Evolutionary conservation across 2,329 filamentous ascomycete species (phyloP).

Genomic region (Anthostomella pinea): DNA sequence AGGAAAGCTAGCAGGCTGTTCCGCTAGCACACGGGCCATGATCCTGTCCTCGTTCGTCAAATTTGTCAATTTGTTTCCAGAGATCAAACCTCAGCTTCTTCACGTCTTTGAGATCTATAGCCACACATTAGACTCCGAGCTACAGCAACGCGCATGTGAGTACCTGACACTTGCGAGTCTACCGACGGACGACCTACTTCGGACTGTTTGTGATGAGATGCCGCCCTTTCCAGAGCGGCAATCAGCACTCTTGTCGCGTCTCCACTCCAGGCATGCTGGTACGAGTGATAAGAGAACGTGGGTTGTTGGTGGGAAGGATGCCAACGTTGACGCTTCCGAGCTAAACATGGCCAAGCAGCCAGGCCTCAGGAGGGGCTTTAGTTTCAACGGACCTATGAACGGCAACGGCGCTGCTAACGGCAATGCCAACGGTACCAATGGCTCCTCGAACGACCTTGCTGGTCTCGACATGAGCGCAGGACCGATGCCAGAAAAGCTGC

Average conservation of each 20-base stretch:
- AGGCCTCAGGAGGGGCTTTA: constrained; percentile 85
- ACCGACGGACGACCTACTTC: constrained; percentile 84
- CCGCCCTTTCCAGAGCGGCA: constrained; percentile 94
- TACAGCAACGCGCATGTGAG: constrained; percentile 95
- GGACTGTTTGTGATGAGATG: constrained; percentile 98
- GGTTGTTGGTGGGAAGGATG: constrained; percentile 96
- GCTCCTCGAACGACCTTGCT: constrained; percentile 64
- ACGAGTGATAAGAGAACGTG: constrained; percentile 95
- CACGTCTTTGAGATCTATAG: constrained; percentile 90
- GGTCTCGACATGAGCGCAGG: constrained; percentile 76
- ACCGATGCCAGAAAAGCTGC: constrained; percentile 53
- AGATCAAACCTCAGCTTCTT: constrained; percentile 93
- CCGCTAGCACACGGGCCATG: constrained; percentile 86
- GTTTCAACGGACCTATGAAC: constrained; percentile 50
- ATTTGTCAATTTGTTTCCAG: constrained; percentile 96
- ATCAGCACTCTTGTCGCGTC: constrained; percentile 83
- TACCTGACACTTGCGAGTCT: constrained; percentile 83
- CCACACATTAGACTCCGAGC: constrained; percentile 89
- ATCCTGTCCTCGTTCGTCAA: constrained; percentile 95
- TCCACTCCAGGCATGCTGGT: constrained; percentile 91
- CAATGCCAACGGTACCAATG: constrained; percentile 47
- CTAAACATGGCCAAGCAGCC: constrained; percentile 77
- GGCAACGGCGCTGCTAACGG: constrained; percentile 45
- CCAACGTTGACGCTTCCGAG: constrained; percentile 78
- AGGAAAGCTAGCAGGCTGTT: constrained; percentile 83